Base-by-base conservation (phyloP, 768 basidiomycete genomes). In the Amanita rimosa region DNA sequence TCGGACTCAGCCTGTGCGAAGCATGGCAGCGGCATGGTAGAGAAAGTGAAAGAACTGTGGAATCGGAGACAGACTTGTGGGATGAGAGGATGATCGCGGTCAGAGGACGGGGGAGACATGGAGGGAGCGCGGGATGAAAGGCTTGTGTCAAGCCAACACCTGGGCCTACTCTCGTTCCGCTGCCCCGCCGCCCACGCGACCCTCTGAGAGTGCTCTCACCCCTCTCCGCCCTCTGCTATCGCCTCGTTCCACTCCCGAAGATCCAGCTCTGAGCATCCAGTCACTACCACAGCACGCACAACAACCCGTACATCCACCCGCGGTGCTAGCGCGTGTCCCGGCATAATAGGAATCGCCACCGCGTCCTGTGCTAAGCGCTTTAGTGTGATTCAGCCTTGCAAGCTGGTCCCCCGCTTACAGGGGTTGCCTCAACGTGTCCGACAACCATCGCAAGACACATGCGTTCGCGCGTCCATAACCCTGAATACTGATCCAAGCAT, bases 401-500 rank as follows among this genome's bases (percentile, higher is more conserved):
- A n/a, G n/a, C 1, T 16, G 27, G 5, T 35, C 11, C 29, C 24
- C 10, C 40, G 66, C 69, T 50, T 58, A 79, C 78, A 53, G 64
- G 57, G 52, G 63, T 58, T 27, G 57, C 59, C 56, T 85, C 83
- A 44, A 85, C 61, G 58, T 79, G 69, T 33, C 83, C 83, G 36
- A 83, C 61, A 17, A 71, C 72, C 64, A 76, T 74, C 33, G 82
- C 63, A 33, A 67, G 67, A 53, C 67, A 61, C 52, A 78, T 67
- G 19, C 65, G 68, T 54, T 85, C 79, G 36, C 68, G 63, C 21
- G 73, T 66, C 83, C 83, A 85, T 27, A 53, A 48, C 10, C 54
- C 46, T 22, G 66, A 62, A 53, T 58, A 56, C 1, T 62, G 54
- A 56, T 71, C 69, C 33, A 83, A 52, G 50, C 76, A 78, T 10